A percentile compares a stretch with the other conserved stretches of the same genome.
These are phyloP conservation scores for Protomyces inundatus DNA, from an alignment of 1,139 yeast genomes.

Conservation along the genomic window DNA sequence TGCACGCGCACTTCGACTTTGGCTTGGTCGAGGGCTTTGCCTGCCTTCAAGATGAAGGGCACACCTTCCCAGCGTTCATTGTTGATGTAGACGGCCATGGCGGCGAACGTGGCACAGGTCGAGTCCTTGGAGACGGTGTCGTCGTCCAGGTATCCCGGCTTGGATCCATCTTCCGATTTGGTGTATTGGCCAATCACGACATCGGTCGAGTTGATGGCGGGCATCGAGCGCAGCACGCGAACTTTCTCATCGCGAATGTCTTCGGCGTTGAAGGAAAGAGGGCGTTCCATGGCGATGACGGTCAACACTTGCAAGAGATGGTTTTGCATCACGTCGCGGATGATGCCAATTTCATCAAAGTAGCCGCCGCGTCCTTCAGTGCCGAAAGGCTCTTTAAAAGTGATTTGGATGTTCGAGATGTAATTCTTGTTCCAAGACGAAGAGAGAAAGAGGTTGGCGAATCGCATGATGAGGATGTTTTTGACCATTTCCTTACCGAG, in stretches of 20 bases:
- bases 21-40: conserved; percentile 50
- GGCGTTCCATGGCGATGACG: conserved; percentile 90
- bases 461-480: conserved; percentile 79
- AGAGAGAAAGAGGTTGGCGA: conserved; percentile 78
- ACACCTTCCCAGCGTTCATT: conserved; percentile 99
- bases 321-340: conserved; percentile 97
- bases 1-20: conserved; percentile 93
- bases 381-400: conserved; percentile 94
- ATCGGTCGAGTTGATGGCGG: conserved; percentile 59
- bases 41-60: conserved; percentile 92
- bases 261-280: conserved; percentile 83
- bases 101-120: conserved; percentile 89
- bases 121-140: conserved; percentile 79
- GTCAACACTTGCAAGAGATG: conserved; percentile 91
- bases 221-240: conserved; percentile 76
- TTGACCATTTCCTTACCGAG: conserved; percentile 97
- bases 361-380: conserved; percentile 99
- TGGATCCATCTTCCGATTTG: conserved; percentile 74
- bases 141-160: conserved; percentile 90
- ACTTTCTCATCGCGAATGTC: conserved; percentile 95
- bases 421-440: conserved; percentile 82
- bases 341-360: conserved; percentile 90
- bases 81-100: conserved; percentile 65
- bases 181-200: conserved; percentile 83
- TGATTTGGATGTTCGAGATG: conserved; percentile 73